Evolutionary conservation across 2,329 filamentous ascomycete genomes (phyloP).

Genomic region (Xylaria sp.): DNA sequence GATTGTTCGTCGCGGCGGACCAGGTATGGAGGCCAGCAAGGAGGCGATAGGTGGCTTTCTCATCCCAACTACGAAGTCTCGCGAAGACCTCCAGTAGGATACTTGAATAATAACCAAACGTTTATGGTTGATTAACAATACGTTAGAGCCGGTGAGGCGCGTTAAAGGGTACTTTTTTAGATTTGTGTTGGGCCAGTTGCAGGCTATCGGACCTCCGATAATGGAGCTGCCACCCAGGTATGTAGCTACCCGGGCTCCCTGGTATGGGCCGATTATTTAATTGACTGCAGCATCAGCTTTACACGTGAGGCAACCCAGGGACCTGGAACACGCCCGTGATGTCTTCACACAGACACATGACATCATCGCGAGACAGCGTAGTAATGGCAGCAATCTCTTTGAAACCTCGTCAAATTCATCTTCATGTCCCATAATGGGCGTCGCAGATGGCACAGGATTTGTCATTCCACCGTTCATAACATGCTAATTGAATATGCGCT

Average conservation of each 20-base stretch:
- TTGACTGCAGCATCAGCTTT: constrained; percentile 18
- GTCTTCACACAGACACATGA: constrained; percentile 17
- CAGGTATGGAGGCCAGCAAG: constrained; percentile 38
- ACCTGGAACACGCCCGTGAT: constrained; percentile 10
- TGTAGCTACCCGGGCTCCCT: no score
- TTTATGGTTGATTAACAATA: constrained; percentile 17
- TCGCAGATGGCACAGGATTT: no score
- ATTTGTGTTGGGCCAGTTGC: background rate
- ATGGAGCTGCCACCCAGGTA: constrained; percentile 5
- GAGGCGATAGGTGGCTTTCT: constrained; percentile 44
- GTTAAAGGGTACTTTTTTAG: background rate
- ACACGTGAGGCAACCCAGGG: constrained; percentile 14
- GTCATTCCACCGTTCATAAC: no score
- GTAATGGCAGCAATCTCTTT: background rate
- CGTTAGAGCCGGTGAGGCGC: background rate
- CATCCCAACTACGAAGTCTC: constrained; percentile 44
- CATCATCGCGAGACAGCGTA: constrained; percentile 8
- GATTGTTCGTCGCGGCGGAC: constrained; percentile 29
- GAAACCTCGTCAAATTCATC: background rate
- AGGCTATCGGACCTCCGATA: background rate
- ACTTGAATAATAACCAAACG: constrained; percentile 18
- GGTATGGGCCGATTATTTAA: constrained; percentile 3
- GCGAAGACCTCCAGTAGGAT: constrained; percentile 25
- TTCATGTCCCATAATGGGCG: no score
- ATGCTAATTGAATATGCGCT: no score